Base-by-base conservation (phyloP, 2,329 filamentous ascomycete species). In the Ambrosiella cleistominuta region DNA sequence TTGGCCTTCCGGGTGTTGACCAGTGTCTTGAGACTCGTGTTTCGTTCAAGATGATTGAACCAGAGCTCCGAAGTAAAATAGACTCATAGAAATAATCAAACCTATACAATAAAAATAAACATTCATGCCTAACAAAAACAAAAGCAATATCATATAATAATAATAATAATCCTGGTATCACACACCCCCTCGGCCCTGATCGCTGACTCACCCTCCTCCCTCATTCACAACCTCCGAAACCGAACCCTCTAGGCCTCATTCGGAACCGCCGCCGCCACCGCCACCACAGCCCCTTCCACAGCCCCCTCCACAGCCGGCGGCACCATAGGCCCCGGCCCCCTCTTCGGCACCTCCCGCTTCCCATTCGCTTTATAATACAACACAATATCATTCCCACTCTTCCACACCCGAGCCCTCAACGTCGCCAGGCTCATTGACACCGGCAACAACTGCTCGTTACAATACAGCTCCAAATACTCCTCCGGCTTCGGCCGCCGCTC, bases 401-500 rank as follows among this genome's bases (percentile, higher is more conserved):
- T 88, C 93, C 93, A 98, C 57, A 97, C 76, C 66, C 95, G 89
- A 1, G 89, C 85, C 38, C 91, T 83, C 49, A 98, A 82, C 0
- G 90, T 96, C 3, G 89, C 88, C n/a, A 98, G 79, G 40, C 86
- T 97, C 85, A 95, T 96, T 38, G 83, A 85, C 6, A 83, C 81
- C 1, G 85, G 80, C 35, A 97, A 75, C 60, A 85, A 69, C 78
- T 89, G 86, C 57, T 90, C 86, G 67, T 96, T 90, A 70, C 93
- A 97, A 68, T 95, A 95, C 54, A 98, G 73, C 68, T 98, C 93
- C 38, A 98, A 73, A 70, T 96, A 96, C 66, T 97, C 88, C 67
- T 97, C 91, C 1, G 91, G 87, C 65, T 79, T 83, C 66, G 94
- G 71, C 13, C 57, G 73, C 74, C 56, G 80, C 73, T 8, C 77